phyloP scores from a whole-genome alignment of 2,329 filamentous ascomycete species.

The Fusarium buharicum region DNA sequence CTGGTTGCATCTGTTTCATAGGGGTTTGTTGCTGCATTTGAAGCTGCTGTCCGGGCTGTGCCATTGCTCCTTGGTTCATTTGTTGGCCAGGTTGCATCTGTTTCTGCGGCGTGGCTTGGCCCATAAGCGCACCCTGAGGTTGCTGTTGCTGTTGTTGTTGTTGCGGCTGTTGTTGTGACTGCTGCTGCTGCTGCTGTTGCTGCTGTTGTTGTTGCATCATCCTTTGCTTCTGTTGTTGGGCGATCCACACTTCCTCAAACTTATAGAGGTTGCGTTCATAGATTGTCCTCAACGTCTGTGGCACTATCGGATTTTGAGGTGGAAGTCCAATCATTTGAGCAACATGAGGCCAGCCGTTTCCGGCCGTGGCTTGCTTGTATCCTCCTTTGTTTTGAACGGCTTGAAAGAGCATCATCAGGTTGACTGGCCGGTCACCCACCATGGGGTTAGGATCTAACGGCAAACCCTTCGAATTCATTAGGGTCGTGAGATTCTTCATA shows the following conservation, averaged over 20 bases:
- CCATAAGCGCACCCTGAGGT: constrained; percentile 46
- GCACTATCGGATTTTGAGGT: constrained; percentile 72
- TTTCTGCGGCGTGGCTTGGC: constrained; percentile 48
- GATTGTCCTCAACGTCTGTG: constrained; percentile 74
- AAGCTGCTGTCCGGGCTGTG: constrained; percentile 46
- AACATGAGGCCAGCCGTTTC: constrained; percentile 78
- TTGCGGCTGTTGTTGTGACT: constrained; percentile 49
- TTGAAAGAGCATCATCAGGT: constrained; percentile 81
- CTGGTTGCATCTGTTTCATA: constrained; percentile 57
- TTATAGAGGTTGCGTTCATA: constrained; percentile 80
- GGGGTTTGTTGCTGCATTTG: constrained; percentile 51
- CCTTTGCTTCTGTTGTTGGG: constrained; percentile 64
- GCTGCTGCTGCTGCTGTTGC: constrained; percentile 54
- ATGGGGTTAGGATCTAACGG: constrained; percentile 79
- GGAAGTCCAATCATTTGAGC: constrained; percentile 72
- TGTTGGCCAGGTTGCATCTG: constrained; percentile 51
- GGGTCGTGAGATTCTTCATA: constrained; percentile 78
- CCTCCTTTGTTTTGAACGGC: constrained; percentile 79
- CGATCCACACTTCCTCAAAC: constrained; percentile 77
- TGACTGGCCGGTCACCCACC: constrained; percentile 78
- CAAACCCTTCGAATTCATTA: constrained; percentile 79
- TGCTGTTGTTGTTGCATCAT: constrained; percentile 62
- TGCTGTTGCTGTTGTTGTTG: constrained; percentile 52
- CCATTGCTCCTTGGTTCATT: constrained; percentile 51
- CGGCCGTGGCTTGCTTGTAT: constrained; percentile 75